Conservation (phyloP, 2,329 filamentous ascomycete species). For the Colletotrichum aenigma region DNA sequence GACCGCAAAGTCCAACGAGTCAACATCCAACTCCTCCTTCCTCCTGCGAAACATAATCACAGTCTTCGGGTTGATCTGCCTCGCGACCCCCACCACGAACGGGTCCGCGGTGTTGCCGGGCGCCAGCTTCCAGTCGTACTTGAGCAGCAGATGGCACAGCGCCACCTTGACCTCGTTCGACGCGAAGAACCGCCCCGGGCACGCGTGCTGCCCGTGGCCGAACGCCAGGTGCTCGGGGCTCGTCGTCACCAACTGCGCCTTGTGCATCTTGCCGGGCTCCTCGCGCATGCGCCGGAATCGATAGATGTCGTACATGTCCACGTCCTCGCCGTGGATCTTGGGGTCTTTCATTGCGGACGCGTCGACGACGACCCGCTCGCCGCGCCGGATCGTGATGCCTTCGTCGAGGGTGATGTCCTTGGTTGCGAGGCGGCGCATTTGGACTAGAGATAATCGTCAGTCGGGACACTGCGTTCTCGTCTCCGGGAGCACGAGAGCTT, state of each 20-base stretch:
- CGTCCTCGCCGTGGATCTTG: background rate
- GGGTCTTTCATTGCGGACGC: background rate
- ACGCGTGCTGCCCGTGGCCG: constrained; percentile 36
- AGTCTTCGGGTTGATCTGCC: background rate
- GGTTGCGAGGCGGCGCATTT: background rate
- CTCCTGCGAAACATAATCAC: background rate
- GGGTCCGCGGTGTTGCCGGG: background rate
- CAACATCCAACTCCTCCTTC: background rate
- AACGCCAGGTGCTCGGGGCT: constrained; percentile 38
- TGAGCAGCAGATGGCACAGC: background rate
- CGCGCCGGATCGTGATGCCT: background rate
- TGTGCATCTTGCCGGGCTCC: background rate
- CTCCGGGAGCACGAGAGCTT: background rate
- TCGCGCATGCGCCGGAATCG: background rate
- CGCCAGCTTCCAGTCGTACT: background rate
- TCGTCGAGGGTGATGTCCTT: background rate
- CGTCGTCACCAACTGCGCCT: constrained; percentile 44
- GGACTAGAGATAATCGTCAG: background rate
- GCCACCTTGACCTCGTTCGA: background rate
- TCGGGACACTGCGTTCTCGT: no score
- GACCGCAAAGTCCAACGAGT: background rate
- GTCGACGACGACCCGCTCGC: background rate
- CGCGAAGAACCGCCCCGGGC: background rate
- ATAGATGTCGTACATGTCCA: background rate
- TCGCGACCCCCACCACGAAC: background rate